Percentiles rank a stretch among this genome's conserved stretches.
phyloP scores from a whole-genome alignment of 371 early-diverging fungal species.

The Rhizomucor miehei region DNA sequence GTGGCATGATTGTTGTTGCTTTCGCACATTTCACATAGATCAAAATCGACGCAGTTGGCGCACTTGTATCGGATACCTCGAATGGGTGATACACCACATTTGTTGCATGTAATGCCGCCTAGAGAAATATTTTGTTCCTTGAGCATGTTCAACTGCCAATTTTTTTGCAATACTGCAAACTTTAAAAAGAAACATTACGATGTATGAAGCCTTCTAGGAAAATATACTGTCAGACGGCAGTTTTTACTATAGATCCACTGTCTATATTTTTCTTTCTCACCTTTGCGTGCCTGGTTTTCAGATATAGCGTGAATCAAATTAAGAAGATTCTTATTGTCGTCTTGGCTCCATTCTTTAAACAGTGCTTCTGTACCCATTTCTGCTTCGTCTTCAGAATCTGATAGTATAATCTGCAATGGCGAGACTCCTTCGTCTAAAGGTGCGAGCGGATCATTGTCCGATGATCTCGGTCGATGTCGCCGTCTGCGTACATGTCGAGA shows the following conservation, averaged over 20 bases:
- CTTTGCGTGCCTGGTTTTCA: slow-evolving; percentile 85
- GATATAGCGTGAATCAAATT: slow-evolving; percentile 83
- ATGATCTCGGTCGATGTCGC: slow-evolving; percentile 14
- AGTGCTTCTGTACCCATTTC: slow-evolving; percentile 6
- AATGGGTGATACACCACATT: slow-evolving; percentile 83
- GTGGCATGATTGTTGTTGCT: slow-evolving; percentile 68
- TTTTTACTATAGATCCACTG: background rate
- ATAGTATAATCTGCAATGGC: slow-evolving; percentile 6
- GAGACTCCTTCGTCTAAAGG: slow-evolving; percentile 6
- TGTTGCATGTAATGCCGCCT: slow-evolving; percentile 92
- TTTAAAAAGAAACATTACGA: no score
- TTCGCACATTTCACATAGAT: slow-evolving; percentile 93
- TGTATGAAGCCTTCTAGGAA: slow-evolving; percentile 58
- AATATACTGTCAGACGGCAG: background rate
- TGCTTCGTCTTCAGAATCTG: slow-evolving; percentile 31
- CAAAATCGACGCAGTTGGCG: slow-evolving; percentile 90
- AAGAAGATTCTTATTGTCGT: slow-evolving; percentile 64
- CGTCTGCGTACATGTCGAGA: slow-evolving; percentile 31
- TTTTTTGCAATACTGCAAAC: no score
- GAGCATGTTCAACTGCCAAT: no score
- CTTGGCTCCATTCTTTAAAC: slow-evolving; percentile 44
- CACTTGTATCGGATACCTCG: slow-evolving; percentile 92
- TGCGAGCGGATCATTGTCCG: no score
- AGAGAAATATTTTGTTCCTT: background rate
- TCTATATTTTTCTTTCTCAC: slow-evolving; percentile 31